phyloP scores from a whole-genome alignment of 768 basidiomycete genomes.

The Tephrocybe sp. region DNA sequence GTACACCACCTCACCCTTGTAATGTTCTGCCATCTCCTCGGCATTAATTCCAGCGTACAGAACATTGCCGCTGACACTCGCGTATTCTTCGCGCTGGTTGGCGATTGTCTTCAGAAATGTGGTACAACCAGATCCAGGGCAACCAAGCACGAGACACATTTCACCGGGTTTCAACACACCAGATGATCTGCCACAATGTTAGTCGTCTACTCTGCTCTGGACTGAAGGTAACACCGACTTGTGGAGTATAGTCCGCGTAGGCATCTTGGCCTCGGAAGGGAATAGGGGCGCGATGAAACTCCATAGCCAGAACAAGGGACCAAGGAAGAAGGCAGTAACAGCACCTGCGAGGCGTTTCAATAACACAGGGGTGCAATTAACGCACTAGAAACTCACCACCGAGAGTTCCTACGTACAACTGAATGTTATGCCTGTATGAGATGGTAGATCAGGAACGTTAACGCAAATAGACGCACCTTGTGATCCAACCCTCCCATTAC shows the following conservation, averaged over 20 bases:
- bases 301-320: conserved; percentile 51
- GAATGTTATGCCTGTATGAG: background rate
- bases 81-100: conserved; percentile 69
- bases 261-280: conserved; percentile 32
- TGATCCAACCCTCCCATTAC: conserved; percentile 54
- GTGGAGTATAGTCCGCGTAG: conserved; percentile 57
- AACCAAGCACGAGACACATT: conserved; percentile 85
- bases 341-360: conserved; percentile 39
- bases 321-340: conserved; percentile 50
- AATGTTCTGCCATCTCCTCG: conserved; percentile 71
- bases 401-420: conserved; percentile 63
- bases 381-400: conserved; percentile 43
- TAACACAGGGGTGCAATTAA: background rate
- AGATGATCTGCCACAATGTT: conserved; percentile 43
- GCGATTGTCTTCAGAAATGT: conserved; percentile 86
- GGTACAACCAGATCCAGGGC: conserved; percentile 83
- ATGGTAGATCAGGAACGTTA: background rate
- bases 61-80: conserved; percentile 68
- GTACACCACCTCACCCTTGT: conserved; percentile 80
- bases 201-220: background rate
- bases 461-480: conserved; percentile 42
- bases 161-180: conserved; percentile 77
- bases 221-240: conserved; percentile 36
- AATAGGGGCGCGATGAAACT: conserved; percentile 38
- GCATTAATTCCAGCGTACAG: conserved; percentile 80